Evolutionary conservation across 768 basidiomycete genomes (phyloP).

Genomic region (Artomyces pyxidatus): DNA sequence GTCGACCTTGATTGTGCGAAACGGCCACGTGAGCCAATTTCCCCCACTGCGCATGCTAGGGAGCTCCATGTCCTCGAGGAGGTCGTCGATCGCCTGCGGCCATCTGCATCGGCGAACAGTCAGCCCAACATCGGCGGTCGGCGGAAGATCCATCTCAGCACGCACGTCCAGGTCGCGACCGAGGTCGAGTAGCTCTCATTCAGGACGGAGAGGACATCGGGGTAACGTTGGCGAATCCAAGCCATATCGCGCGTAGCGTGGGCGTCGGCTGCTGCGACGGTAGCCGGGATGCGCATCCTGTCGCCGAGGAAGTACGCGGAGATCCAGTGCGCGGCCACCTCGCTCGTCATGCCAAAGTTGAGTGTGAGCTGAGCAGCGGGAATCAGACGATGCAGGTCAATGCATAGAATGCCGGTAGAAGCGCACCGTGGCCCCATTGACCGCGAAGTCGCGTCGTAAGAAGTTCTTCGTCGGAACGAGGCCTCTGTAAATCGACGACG

Average conservation of each 20-base stretch:
- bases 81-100: conserved; percentile 48
- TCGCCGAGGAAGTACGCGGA: conserved; percentile 53
- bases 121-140: background rate
- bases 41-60: conserved; percentile 45
- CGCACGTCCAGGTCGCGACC: conserved; percentile 42
- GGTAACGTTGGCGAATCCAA: conserved; percentile 48
- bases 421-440: conserved; percentile 54
- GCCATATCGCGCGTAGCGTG: conserved; percentile 35
- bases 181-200: conserved; percentile 47
- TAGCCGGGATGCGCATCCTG: conserved; percentile 34
- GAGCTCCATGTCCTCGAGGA: conserved; percentile 52
- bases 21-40: conserved; percentile 58
- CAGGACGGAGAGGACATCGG: conserved; percentile 37
- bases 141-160: no score
- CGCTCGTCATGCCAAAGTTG: conserved; percentile 45
- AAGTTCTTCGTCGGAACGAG: conserved; percentile 54
- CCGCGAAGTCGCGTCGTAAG: conserved; percentile 44
- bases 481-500: conserved; percentile 49
- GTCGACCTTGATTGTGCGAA: conserved; percentile 39
- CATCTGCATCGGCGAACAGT: conserved; percentile 31
- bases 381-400: background rate
- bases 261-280: conserved; percentile 36
- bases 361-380: conserved; percentile 36
- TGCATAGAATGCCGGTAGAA: background rate
- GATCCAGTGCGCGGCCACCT: conserved; percentile 55